A percentile compares a stretch with the other conserved stretches of the same genome.
These are phyloP conservation scores for Paecilomyces variotii DNA, from an alignment of 2,329 filamentous ascomycete genomes.

Conservation along the genomic window DNA sequence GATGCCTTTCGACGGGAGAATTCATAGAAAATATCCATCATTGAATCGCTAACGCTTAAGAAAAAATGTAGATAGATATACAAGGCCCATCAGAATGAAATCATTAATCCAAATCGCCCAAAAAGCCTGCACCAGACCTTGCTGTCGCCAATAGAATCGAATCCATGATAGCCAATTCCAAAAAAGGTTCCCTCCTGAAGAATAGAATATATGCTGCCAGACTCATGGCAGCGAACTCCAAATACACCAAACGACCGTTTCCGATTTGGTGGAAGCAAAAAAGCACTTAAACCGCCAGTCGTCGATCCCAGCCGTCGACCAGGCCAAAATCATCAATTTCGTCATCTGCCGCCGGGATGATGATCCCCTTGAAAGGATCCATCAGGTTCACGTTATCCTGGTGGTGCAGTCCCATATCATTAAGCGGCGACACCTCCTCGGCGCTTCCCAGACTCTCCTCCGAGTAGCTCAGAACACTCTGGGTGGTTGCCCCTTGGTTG, in stretches of 20 bases:
- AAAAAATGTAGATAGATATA: not conserved
- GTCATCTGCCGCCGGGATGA: conserved; percentile 27
- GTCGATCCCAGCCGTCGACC: conserved; percentile 25
- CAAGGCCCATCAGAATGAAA: not conserved
- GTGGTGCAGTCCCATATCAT: conserved; percentile 16
- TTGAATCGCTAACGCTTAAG: not conserved
- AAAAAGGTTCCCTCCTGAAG: not conserved
- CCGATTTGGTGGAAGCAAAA: not conserved
- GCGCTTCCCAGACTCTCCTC: conserved; percentile 52
- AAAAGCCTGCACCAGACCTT: not conserved
- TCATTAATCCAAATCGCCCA: not conserved
- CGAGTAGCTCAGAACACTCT: conserved; percentile 52
- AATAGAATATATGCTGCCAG: not conserved
- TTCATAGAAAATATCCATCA: not conserved
- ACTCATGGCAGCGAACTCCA: not conserved
- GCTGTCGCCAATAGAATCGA: not conserved
- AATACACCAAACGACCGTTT: not conserved
- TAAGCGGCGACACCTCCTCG: conserved; percentile 33
- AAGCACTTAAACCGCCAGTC: conserved; percentile 20
- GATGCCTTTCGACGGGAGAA: not conserved
- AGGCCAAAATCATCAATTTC: conserved; percentile 26
- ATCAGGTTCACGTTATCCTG: conserved; percentile 22
- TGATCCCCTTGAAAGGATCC: conserved; percentile 29
- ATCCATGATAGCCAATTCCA: not conserved
- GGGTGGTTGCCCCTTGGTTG: conserved; percentile 28